Base-by-base conservation (phyloP, 805 yeast genomes). In the Candida mattraensis region DNA sequence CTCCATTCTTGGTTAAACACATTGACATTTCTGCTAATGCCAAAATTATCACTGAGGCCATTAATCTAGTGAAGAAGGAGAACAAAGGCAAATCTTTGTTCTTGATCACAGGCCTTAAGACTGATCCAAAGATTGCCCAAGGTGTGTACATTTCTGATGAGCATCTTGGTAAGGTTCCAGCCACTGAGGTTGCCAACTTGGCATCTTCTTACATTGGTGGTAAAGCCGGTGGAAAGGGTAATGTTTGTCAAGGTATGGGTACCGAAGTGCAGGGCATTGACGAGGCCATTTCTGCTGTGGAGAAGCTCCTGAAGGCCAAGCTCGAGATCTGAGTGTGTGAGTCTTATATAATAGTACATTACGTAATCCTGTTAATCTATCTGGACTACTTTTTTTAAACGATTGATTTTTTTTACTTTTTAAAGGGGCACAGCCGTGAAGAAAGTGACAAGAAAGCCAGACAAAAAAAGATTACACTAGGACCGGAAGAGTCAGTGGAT, bases 171-270 rank as follows among this genome's bases (percentile, higher is more conserved):
- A 74, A 79, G 57, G 70, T 87, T 14, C 74, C 82, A 46, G 89
- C 94, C 35, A 73, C 81, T 39, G 88, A 77, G 18, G 72, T 88
- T 49, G 94, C 94, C 20, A 64, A 72, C 35, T 66, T 74, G 38
- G 98, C 85, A 28, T 69, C 89, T 28, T 64, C 69, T 23, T 69
- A 72, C 52, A 78, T 93, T 51, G 99, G 99, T 48, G 99, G 99
- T 64, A 87, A 84, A 63, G 94, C 96, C 40, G 99, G 99, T 67
- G 99, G 99, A 63, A 93, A 87, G 67, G 98, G 96, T 46, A 86
- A 87, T 48, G 80, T 89, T 37, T 87, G 87, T 51, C 99, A 93
- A 69, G 99, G 99, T 65, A 84, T 87, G 80, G 99, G 99, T 53
- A 87, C 82, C 51, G 83, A 87, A 45, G 73, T 80, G 23, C 71